phyloP scores from a whole-genome alignment of 2,329 filamentous ascomycete genomes.

The Colletotrichum coccodes region DNA sequence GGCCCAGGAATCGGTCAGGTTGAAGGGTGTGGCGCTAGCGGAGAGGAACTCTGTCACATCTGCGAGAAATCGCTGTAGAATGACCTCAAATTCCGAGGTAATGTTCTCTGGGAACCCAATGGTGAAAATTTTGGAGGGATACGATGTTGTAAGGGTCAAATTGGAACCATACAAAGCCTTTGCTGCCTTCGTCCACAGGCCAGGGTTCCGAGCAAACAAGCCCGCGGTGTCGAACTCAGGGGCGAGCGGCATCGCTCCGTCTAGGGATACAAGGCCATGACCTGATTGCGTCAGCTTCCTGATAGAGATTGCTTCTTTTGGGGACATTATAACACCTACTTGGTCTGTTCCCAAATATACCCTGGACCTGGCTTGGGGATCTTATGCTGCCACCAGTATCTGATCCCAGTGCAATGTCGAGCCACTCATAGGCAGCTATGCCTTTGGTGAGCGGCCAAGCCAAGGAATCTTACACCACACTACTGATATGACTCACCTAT shows the following conservation, averaged over 20 bases:
- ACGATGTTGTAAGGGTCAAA: background rate
- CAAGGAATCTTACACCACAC: no score
- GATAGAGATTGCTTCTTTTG: no score
- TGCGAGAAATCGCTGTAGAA: conserved; percentile 41
- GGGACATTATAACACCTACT: no score
- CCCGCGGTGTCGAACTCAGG: conserved; percentile 53
- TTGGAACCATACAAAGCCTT: background rate
- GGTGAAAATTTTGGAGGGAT: conserved; percentile 40
- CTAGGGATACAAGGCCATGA: conserved; percentile 45
- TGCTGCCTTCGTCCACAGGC: conserved; percentile 38
- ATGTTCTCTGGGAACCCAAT: conserved; percentile 37
- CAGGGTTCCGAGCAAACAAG: conserved; percentile 48
- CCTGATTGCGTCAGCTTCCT: conserved; percentile 32
- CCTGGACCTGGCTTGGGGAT: conserved; percentile 51
- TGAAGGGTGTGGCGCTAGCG: conserved; percentile 33
- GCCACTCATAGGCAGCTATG: conserved; percentile 39
- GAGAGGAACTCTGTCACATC: conserved; percentile 40
- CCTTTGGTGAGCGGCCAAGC: no score
- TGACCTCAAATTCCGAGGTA: conserved; percentile 25
- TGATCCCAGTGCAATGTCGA: conserved; percentile 36
- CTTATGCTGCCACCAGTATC: conserved; percentile 52
- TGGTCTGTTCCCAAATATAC: conserved; percentile 55
- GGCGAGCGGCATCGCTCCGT: conserved; percentile 51
- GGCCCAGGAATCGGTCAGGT: conserved; percentile 39
- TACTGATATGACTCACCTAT: no score